A percentile compares a stretch with the other conserved stretches of the same genome.
phyloP scores from a whole-genome alignment of 2,329 filamentous ascomycete genomes.

The Hypoxylon sp. region DNA sequence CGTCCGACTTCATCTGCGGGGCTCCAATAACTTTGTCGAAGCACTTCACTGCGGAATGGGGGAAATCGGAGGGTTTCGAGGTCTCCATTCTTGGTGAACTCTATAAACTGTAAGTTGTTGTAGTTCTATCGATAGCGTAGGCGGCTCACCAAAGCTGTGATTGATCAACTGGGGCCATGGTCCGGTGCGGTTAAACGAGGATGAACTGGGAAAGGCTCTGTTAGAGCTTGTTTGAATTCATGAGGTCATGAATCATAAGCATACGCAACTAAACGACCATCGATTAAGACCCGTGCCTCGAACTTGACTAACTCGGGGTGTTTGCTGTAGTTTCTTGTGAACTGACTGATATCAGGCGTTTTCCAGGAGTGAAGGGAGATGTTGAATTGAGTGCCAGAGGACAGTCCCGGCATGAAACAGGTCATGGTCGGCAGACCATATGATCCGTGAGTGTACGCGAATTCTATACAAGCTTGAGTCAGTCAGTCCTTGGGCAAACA shows the following conservation, averaged over 20 bases:
- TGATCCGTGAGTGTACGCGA: constrained; percentile 65
- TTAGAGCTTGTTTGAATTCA: constrained; percentile 11
- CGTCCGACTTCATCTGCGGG: constrained; percentile 79
- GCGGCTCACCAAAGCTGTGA: constrained; percentile 59
- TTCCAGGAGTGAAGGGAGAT: constrained; percentile 84
- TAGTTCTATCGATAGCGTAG: background rate
- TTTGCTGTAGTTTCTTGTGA: constrained; percentile 70
- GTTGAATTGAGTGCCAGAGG: constrained; percentile 72
- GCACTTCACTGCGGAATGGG: constrained; percentile 76
- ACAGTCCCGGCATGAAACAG: constrained; percentile 78
- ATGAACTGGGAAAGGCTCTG: constrained; percentile 61
- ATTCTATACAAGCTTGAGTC: constrained; percentile 59
- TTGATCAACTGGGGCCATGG: constrained; percentile 67
- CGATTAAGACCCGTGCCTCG: constrained; percentile 77
- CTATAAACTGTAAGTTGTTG: constrained; percentile 55
- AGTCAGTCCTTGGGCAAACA: constrained; percentile 26
- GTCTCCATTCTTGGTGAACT: constrained; percentile 70
- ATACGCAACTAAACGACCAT: constrained; percentile 76
- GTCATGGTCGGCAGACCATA: constrained; percentile 75
- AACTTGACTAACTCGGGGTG: constrained; percentile 71
- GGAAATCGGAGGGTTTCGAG: constrained; percentile 79
- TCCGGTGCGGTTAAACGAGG: constrained; percentile 66
- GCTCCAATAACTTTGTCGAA: constrained; percentile 80
- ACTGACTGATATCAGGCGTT: constrained; percentile 70
- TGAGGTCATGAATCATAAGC: constrained; percentile 43